These are phyloP conservation scores for Tarenaya hassleriana DNA, from an alignment of 345 rosid genomes.

Conservation along the genomic window DNA sequence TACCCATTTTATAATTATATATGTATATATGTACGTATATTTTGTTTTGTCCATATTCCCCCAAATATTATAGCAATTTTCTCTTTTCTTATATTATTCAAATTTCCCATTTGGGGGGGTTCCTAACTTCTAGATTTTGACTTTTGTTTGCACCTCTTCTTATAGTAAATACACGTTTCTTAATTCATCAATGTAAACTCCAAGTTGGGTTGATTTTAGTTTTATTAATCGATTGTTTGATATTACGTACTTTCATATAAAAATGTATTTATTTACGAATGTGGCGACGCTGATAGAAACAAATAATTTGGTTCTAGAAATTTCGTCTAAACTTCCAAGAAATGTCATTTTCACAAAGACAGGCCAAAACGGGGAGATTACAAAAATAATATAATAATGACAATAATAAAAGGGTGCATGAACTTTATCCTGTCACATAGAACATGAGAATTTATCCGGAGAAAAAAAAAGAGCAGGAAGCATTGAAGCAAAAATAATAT, in stretches of 20 bases:
- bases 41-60: conserved; percentile 28
- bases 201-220: conserved; percentile 3
- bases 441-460: conserved; percentile 68
- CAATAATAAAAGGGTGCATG: conserved; percentile 25
- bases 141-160: conserved; percentile 2
- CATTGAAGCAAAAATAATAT: conserved; percentile 26
- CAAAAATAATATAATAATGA: neutral
- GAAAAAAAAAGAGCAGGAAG: conserved; percentile 11
- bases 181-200: no score
- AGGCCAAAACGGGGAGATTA: neutral
- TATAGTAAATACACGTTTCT: neutral
- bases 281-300: neutral
- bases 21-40: neutral
- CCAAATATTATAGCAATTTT: neutral
- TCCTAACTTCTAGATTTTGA: conserved; percentile 17
- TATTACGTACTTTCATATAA: neutral
- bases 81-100: conserved; percentile 2
- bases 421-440: conserved; percentile 41
- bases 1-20: conserved; percentile 28
- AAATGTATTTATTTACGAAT: neutral
- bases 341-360: neutral
- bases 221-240: neutral
- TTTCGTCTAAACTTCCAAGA: neutral
- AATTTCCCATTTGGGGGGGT: conserved; percentile 8
- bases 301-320: neutral